These are phyloP conservation scores for Trichoderma hamatum DNA, from an alignment of 2,329 filamentous ascomycete species.

Conservation along the genomic window DNA sequence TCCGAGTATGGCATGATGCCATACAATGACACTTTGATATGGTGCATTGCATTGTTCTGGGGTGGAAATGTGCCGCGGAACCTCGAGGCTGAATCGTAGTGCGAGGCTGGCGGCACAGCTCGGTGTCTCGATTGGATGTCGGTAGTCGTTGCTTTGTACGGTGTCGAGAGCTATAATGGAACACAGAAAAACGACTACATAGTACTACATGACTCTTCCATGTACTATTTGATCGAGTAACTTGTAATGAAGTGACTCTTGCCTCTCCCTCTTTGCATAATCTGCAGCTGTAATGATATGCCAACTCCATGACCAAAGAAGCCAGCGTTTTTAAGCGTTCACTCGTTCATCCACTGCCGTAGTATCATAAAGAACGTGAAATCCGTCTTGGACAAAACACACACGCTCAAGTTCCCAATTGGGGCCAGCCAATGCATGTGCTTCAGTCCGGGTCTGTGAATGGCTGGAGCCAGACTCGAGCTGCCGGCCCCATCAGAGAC, in stretches of 20 bases:
- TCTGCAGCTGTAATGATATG: background rate
- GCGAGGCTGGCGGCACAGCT: background rate
- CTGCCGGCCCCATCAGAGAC: background rate
- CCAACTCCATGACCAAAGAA: background rate
- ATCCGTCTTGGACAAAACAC: background rate
- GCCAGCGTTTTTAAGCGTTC: background rate
- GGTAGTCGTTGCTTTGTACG: background rate
- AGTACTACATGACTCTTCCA: background rate
- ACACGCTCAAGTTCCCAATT: slow-evolving; percentile 8
- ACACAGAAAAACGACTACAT: background rate
- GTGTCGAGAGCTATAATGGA: background rate
- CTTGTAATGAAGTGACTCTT: background rate
- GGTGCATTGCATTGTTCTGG: too few species aligned
- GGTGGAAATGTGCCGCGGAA: background rate
- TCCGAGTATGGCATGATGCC: background rate
- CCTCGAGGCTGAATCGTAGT: background rate
- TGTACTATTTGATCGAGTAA: background rate
- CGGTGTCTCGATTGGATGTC: slow-evolving; percentile 14
- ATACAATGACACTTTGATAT: background rate
- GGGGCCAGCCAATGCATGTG: slow-evolving; percentile 21
- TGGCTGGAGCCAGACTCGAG: slow-evolving; percentile 5
- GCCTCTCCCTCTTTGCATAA: background rate
- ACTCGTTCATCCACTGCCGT: background rate
- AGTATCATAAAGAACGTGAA: too few species aligned
- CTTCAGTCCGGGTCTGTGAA: slow-evolving; percentile 20